These are phyloP conservation scores for Knufia petricola DNA, from an alignment of 2,329 filamentous ascomycete species.

Conservation along the genomic window DNA sequence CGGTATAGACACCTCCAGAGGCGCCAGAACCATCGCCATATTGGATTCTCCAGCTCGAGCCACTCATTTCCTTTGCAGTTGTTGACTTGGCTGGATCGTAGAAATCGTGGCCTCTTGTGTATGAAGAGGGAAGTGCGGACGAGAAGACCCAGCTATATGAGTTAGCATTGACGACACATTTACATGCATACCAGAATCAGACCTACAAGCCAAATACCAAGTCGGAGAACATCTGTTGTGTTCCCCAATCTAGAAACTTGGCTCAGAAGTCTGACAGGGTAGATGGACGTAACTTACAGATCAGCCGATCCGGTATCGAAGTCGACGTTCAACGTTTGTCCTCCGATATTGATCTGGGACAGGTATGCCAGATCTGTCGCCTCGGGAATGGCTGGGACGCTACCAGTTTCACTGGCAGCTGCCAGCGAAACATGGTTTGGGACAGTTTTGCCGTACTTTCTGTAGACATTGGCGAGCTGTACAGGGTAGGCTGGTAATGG, in stretches of 20 bases:
- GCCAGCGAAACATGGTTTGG: constrained; percentile 16
- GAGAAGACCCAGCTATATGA: constrained; percentile 56
- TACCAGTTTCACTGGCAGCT: constrained; percentile 12
- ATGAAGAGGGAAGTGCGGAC: constrained; percentile 41
- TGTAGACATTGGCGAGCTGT: constrained; percentile 16
- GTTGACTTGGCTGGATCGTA: constrained; percentile 44
- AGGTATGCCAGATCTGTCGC: constrained; percentile 50
- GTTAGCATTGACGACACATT: too few relatives aligned
- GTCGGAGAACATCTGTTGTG: too few relatives aligned
- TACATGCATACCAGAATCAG: too few relatives aligned
- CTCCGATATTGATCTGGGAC: constrained; percentile 54
- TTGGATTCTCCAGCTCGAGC: constrained; percentile 48
- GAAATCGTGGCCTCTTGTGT: constrained; percentile 46
- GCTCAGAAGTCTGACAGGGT: constrained; percentile 12
- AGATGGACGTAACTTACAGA: constrained; percentile 42
- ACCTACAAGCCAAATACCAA: too few relatives aligned
- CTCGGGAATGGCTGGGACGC: constrained; percentile 34
- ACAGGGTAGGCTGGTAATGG: constrained; percentile 19
- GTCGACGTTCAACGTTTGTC: constrained; percentile 55
- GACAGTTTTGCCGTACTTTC: constrained; percentile 19
- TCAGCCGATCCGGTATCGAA: constrained; percentile 63
- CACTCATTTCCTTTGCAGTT: constrained; percentile 37
- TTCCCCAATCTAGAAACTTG: too few relatives aligned
- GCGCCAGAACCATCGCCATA: constrained; percentile 60
- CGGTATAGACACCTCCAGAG: constrained; percentile 54